Evolutionary conservation across 495 filamentous ascomycete species (phyloP).

Genomic region (Penicillium alfredii): DNA sequence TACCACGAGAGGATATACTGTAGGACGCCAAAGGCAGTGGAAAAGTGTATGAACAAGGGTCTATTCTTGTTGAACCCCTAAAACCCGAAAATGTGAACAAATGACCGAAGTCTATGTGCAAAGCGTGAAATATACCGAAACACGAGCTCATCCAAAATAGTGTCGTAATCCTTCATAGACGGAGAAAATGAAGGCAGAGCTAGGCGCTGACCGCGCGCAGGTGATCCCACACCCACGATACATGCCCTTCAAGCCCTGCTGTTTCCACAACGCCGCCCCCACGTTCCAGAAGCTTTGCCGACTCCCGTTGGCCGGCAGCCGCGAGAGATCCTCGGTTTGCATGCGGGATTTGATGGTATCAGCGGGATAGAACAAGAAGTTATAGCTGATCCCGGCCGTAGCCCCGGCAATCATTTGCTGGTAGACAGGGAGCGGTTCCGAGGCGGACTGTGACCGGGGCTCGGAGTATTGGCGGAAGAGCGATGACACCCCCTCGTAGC

Average conservation of each 20-base stretch:
- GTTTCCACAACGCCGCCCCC: conserved; percentile 63
- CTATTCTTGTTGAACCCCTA: no score
- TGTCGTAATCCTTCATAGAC: conserved; percentile 79
- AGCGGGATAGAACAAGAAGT: conserved; percentile 93
- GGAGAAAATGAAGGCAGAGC: conserved; percentile 95
- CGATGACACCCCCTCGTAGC: conserved; percentile 72
- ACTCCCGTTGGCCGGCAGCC: conserved; percentile 18
- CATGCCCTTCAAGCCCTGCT: conserved; percentile 74
- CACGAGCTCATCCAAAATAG: conserved; percentile 53
- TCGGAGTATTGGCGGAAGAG: conserved; percentile 50
- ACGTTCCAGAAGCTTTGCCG: conserved; percentile 64
- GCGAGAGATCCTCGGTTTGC: conserved; percentile 73
- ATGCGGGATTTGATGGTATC: conserved; percentile 96
- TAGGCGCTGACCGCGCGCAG: conserved; percentile 76
- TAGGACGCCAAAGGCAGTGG: no score
- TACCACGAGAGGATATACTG: no score
- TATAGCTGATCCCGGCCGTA: conserved; percentile 87
- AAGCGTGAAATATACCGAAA: no score
- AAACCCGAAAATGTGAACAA: no score
- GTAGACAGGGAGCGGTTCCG: conserved; percentile 43
- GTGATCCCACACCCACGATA: conserved; percentile 97
- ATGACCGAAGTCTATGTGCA: conserved; percentile 9
- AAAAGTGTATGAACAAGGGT: no score
- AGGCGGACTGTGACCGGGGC: conserved; percentile 4
- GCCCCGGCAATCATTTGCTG: conserved; percentile 87